phyloP scores from a whole-genome alignment of 768 basidiomycete species.

The Kwoniella sp. region DNA sequence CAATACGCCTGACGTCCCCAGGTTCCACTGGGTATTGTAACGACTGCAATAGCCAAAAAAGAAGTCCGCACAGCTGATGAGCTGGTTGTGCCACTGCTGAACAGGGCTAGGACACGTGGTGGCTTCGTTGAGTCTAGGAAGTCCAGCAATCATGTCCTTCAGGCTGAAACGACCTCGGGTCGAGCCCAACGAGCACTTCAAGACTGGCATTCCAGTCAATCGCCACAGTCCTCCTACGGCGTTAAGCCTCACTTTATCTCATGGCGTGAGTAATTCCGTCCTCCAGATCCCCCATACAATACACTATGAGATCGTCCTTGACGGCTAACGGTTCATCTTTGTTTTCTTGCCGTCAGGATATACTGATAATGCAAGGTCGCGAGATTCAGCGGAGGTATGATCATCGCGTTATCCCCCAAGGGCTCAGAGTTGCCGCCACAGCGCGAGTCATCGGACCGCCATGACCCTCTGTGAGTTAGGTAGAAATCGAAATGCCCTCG shows the following conservation, averaged over 20 bases:
- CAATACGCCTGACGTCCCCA: too few species aligned
- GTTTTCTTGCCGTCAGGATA: too few species aligned
- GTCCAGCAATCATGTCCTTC: conserved; percentile 50
- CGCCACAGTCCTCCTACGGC: conserved; percentile 5
- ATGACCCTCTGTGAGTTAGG: too few species aligned
- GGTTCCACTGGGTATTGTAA: too few species aligned
- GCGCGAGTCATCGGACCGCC: conserved; percentile 39
- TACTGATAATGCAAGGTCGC: conserved; percentile 44
- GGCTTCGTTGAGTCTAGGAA: conserved; percentile 48
- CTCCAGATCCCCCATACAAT: too few species aligned
- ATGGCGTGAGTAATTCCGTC: conserved; percentile 51
- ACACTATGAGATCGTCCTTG: too few species aligned
- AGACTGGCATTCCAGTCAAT: background rate
- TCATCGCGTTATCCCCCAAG: conserved; percentile 40
- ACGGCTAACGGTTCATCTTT: too few species aligned
- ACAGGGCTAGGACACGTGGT: conserved; percentile 51
- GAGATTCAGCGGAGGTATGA: conserved; percentile 42
- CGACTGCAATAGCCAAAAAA: too few species aligned
- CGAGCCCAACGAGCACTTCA: conserved; percentile 13
- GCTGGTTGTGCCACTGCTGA: background rate
- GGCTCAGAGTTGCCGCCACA: conserved; percentile 41
- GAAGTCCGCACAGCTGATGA: too few species aligned
- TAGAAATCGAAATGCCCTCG: too few species aligned
- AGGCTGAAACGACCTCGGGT: conserved; percentile 30
- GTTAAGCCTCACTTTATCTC: conserved; percentile 36